These are phyloP conservation scores for Trichophyton equinum DNA, from an alignment of 2,329 filamentous ascomycete genomes.

Conservation along the genomic window DNA sequence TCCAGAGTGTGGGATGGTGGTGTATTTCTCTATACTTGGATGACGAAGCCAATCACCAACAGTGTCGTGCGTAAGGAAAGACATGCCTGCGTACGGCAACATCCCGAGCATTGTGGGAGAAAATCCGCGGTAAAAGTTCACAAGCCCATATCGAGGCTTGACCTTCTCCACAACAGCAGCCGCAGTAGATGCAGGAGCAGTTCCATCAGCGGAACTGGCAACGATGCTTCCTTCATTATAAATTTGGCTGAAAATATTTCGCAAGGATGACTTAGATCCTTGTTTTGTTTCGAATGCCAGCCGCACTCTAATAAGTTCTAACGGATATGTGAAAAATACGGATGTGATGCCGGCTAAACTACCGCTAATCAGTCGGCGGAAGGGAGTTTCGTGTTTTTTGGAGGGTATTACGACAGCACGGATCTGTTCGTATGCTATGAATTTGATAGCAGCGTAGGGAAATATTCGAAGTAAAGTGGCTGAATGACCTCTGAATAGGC, in stretches of 20 bases:
- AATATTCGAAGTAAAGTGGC: slow-evolving; percentile 90
- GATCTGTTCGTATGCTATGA: slow-evolving; percentile 94
- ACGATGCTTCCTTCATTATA: slow-evolving; percentile 56
- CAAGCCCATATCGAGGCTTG: slow-evolving; percentile 54
- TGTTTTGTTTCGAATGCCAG: slow-evolving; percentile 86
- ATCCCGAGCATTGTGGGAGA: slow-evolving; percentile 82
- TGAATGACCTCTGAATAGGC: slow-evolving; percentile 86
- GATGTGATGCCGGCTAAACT: slow-evolving; percentile 60
- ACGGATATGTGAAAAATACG: slow-evolving; percentile 90
- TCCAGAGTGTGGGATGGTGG: slow-evolving; percentile 54
- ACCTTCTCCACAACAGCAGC: slow-evolving; percentile 36
- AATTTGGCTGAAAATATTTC: slow-evolving; percentile 71
- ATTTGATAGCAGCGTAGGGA: slow-evolving; percentile 95
- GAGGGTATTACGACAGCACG: slow-evolving; percentile 62
- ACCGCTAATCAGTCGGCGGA: slow-evolving; percentile 47
- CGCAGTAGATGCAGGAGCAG: slow-evolving; percentile 21
- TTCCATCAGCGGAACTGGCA: slow-evolving; percentile 19
- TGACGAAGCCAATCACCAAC: slow-evolving; percentile 70
- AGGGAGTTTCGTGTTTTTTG: slow-evolving; percentile 62
- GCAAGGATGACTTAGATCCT: slow-evolving; percentile 55
- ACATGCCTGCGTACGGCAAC: slow-evolving; percentile 91
- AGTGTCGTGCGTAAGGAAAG: slow-evolving; percentile 89
- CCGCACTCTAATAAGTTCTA: slow-evolving; percentile 85
- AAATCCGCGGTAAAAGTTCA: slow-evolving; percentile 95
- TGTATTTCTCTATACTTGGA: slow-evolving; percentile 55